Evolutionary conservation across 176 grass and related monocot species (phyloP).

Genomic region (Ampelocalamus luodianensis): DNA sequence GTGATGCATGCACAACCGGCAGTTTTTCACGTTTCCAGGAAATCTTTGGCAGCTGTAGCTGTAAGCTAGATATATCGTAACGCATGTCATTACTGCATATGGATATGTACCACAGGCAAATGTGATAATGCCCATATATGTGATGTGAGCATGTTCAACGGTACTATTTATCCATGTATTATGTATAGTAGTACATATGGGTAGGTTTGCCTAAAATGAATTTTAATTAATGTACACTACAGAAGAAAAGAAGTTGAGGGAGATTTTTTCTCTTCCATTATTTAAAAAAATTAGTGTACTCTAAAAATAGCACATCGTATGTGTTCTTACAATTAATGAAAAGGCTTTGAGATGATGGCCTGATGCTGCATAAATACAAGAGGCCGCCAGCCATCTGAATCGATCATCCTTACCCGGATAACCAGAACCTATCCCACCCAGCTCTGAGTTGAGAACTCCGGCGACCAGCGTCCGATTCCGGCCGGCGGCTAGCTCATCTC

Average conservation of each 20-base stretch:
- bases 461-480: background rate
- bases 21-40: background rate
- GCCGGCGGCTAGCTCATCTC: background rate
- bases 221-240: background rate
- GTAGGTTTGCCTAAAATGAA: background rate
- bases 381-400: background rate
- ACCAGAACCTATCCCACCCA: background rate
- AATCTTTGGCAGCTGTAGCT: background rate
- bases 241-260: no score
- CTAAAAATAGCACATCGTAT: background rate
- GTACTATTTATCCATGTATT: background rate
- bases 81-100: background rate
- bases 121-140: background rate
- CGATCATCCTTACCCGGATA: background rate
- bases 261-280: no score
- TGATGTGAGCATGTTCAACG: background rate
- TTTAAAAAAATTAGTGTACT: background rate
- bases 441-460: background rate
- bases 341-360: background rate
- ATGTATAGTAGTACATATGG: background rate
- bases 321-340: background rate
- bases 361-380: background rate
- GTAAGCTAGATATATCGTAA: background rate
- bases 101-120: background rate
- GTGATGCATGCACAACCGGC: background rate